Base-by-base conservation (phyloP, 129 eudicot species). In the Tagetes patula region DNA sequence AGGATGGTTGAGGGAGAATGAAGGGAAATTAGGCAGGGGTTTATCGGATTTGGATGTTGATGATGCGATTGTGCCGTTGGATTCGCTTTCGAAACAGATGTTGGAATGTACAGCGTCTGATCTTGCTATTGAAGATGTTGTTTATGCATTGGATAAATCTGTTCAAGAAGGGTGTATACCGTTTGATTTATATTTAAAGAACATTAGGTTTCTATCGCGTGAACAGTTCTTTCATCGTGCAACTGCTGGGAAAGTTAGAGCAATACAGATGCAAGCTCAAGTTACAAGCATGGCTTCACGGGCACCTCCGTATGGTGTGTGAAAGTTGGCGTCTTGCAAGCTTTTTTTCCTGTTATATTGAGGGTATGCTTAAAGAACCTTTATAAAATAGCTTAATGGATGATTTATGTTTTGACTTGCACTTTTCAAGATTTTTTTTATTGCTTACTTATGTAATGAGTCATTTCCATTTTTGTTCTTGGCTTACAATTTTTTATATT, bases 201-300 rank as follows among this genome's bases (percentile, higher is more conserved):
- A 71, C 52, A 88, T 93, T 65, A 90, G 98, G 77, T 77, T 83
- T 49, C 76, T 93, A 78, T 87, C 98, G 1, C 84, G 98, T 0
- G 96, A 93, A 74, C 98, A 93, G 75, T 93, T 93, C 61, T 80
- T 93, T 75, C 96, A 87, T 47, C 92, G 98, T 10, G 98, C 98
- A 9, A 87, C 84, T 4, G 62, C 79, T 70, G 82, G 81, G 6
- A 93, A 87, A 53, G 86, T 93, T 55, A 84, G 96, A 78, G 90
- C 86, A 42, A 73, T 81, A 54, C 96, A 93, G 84, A 84, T 87
- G 92, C 98, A 93, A 68, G 87, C 88, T 72, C 96, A 89, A 75
- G 96, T 93, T 71, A 72, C 92, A 12, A 81, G 70, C 71, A 93
- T 93, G 98, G 98, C 96, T 79, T 82, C 92, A 4, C 71, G 96